Evolutionary conservation across 2,329 filamentous ascomycete genomes (phyloP).

Genomic region (Penicillium brevicompactum): DNA sequence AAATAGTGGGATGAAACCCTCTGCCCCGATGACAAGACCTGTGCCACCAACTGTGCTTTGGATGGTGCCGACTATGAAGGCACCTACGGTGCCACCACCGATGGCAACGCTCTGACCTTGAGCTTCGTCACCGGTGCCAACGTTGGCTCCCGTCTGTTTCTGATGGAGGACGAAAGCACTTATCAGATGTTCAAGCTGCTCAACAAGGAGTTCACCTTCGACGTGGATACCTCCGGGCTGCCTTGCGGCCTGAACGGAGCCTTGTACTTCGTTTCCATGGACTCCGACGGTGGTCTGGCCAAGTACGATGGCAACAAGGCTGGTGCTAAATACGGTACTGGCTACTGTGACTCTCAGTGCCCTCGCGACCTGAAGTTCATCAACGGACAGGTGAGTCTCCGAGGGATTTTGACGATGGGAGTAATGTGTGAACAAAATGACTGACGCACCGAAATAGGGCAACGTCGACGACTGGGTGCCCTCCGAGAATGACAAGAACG

Average conservation of each 20-base stretch:
- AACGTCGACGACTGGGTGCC: constrained; percentile 59
- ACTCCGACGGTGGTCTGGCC: constrained; percentile 60
- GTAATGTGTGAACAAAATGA: neutral
- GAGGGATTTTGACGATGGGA: neutral
- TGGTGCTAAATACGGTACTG: constrained; percentile 63
- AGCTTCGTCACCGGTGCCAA: constrained; percentile 50
- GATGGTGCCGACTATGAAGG: constrained; percentile 58
- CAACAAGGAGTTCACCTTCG: constrained; percentile 71
- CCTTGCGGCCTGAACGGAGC: constrained; percentile 73
- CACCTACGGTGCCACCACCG: constrained; percentile 56
- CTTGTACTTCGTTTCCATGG: constrained; percentile 66
- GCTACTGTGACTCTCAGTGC: constrained; percentile 66
- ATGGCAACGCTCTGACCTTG: constrained; percentile 52
- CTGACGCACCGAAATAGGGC: constrained; percentile 33
- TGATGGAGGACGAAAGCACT: constrained; percentile 62
- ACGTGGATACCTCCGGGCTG: constrained; percentile 69
- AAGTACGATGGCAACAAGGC: constrained; percentile 56
- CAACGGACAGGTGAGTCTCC: constrained; percentile 35
- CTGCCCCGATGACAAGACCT: constrained; percentile 53
- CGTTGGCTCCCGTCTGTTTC: constrained; percentile 60
- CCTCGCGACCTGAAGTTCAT: constrained; percentile 52
- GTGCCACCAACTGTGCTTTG: constrained; percentile 59
- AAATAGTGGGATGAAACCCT: constrained; percentile 47
- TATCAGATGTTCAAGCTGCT: constrained; percentile 68
- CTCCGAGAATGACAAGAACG: constrained; percentile 57